A percentile compares a stretch with the other conserved stretches of the same genome.
phyloP scores from a whole-genome alignment of 208 protist species.

The Acanthamoeba lenticulata region DNA sequence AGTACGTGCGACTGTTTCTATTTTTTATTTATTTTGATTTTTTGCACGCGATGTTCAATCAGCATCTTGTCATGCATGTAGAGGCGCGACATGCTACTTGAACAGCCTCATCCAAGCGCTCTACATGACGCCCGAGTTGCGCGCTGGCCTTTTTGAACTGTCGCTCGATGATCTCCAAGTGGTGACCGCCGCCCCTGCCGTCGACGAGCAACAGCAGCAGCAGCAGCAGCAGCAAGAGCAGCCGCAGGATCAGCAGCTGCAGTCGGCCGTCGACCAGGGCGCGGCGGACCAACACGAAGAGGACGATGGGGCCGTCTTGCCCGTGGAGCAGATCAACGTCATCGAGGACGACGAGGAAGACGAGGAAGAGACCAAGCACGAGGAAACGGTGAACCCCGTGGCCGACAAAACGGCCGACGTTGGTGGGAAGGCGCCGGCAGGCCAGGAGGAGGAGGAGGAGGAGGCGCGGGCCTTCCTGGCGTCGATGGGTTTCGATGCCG shows the following conservation, averaged over 20 bases:
- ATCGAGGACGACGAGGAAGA: not conserved
- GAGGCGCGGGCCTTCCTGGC: not conserved
- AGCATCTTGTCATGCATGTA: not conserved
- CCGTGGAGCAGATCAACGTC: not conserved
- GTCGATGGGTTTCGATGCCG: constrained; percentile 12
- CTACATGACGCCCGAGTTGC: constrained; percentile 75
- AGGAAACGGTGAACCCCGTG: too few species aligned
- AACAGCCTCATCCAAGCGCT: constrained; percentile 78
- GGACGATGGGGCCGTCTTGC: too few species aligned
- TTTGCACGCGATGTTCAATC: not conserved
- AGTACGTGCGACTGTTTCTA: not conserved
- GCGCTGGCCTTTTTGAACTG: constrained; percentile 36
- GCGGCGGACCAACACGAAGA: too few species aligned
- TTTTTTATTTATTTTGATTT: constrained; percentile 23
- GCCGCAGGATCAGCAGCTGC: not conserved
- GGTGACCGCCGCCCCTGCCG: not conserved
- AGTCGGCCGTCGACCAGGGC: not conserved
- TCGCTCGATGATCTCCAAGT: constrained; percentile 36
- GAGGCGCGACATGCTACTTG: constrained; percentile 82
- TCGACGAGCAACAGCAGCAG: not conserved
- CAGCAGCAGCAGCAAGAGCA: not conserved
- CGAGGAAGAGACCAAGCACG: not conserved
- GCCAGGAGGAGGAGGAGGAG: not conserved
- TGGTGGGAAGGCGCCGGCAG: not conserved
- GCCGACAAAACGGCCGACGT: not conserved